Conservation (phyloP, 352 stramenopile genomes). For the Globisporangium recalcitrans region DNA sequence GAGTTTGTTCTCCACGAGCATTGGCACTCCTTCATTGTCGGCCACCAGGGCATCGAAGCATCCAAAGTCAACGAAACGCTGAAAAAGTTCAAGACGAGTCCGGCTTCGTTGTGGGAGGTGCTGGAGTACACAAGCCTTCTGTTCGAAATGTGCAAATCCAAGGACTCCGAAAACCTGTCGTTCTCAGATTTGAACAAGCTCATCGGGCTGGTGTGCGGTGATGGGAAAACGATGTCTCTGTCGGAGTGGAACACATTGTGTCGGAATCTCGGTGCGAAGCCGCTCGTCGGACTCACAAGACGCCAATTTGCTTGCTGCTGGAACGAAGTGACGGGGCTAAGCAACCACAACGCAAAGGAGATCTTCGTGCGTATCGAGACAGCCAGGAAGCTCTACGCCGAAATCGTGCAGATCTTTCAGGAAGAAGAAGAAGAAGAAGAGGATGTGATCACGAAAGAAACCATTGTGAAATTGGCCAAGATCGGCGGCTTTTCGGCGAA, state of each 20-base stretch:
- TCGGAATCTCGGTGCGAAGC: constrained; percentile 28
- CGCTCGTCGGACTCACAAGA: constrained; percentile 30
- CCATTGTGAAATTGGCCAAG: constrained; percentile 28
- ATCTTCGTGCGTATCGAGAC: constrained; percentile 44
- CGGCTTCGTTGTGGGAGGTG: constrained; percentile 39
- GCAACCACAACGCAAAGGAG: constrained; percentile 33
- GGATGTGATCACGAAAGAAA: constrained; percentile 30
- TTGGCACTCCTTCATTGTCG: constrained; percentile 51
- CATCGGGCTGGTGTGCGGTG: constrained; percentile 32
- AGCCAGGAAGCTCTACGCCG: constrained; percentile 36
- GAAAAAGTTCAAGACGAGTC: constrained; percentile 42
- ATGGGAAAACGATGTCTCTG: constrained; percentile 22
- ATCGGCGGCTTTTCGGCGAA: constrained; percentile 26
- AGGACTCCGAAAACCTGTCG: constrained; percentile 20
- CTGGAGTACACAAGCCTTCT: constrained; percentile 51
- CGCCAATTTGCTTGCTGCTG: constrained; percentile 55
- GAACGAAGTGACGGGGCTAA: constrained; percentile 40
- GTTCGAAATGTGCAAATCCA: constrained; percentile 41
- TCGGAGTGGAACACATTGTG: constrained; percentile 35
- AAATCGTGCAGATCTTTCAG: constrained; percentile 45
- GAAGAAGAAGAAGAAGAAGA: constrained; percentile 20
- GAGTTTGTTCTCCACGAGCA: constrained; percentile 46
- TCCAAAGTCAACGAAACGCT: constrained; percentile 40
- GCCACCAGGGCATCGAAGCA: constrained; percentile 37
- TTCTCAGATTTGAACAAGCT: constrained; percentile 34